Conservation (phyloP, 805 yeast species). For the Candida peoriensis region DNA sequence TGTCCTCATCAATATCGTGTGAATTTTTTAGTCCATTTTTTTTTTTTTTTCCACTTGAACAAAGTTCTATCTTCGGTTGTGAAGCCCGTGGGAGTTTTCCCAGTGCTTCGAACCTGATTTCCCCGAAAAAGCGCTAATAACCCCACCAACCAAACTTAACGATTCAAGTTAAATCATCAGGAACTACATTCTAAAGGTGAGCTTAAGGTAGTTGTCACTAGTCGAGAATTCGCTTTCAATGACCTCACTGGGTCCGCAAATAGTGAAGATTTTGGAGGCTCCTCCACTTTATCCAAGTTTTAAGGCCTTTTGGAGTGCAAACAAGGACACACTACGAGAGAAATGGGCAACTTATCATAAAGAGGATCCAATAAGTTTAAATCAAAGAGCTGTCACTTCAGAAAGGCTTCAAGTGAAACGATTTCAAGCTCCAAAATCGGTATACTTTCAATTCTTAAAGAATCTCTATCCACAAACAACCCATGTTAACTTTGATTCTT, state of each 20-base stretch:
- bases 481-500: conserved; percentile 7
- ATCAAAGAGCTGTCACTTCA: not conserved
- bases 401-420: conserved; percentile 8
- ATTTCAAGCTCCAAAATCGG: conserved; percentile 6
- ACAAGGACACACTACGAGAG: too few species aligned
- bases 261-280: not conserved
- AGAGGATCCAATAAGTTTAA: too few species aligned
- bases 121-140: too few species aligned
- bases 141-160: too few species aligned
- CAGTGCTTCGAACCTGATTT: too few species aligned
- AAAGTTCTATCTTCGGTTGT: too few species aligned
- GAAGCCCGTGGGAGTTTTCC: too few species aligned
- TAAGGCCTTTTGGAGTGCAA: not conserved
- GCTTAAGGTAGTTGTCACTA: too few species aligned
- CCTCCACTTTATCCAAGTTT: not conserved
- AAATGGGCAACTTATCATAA: too few species aligned
- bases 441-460: conserved; percentile 20
- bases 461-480: conserved; percentile 13
- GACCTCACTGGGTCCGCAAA: not conserved
- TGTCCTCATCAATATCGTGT: not conserved
- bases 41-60: too few species aligned
- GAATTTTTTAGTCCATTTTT: not conserved
- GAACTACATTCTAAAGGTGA: too few species aligned
- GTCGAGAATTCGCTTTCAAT: not conserved
- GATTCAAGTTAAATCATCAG: too few species aligned